Evolutionary conservation across 2,329 filamentous ascomycete species (phyloP).

Genomic region (Trichoderma cornu-damae): DNA sequence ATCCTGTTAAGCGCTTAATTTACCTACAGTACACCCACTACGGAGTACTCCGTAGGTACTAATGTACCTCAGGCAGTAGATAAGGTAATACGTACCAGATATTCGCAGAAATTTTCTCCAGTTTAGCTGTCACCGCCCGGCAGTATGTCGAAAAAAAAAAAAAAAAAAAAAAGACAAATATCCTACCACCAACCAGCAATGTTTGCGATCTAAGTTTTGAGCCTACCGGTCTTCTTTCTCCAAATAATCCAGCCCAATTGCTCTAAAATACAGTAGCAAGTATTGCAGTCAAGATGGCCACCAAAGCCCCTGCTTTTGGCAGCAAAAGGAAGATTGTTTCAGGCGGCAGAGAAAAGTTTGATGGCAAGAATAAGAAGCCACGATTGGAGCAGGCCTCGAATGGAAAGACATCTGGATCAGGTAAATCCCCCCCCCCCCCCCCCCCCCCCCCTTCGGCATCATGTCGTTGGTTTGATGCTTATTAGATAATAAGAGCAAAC

Average conservation of each 20-base stretch:
- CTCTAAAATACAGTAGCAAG: slow-evolving; percentile 20
- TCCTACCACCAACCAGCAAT: slow-evolving; percentile 20
- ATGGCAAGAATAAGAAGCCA: slow-evolving; percentile 47
- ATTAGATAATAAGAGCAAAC: slow-evolving; percentile 39
- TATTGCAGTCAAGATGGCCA: slow-evolving; percentile 39
- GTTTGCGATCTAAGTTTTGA: slow-evolving; percentile 13
- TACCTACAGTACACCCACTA: no score
- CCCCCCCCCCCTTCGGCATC: slow-evolving; percentile 15
- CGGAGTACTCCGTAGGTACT: no score
- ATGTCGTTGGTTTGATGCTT: not conserved
- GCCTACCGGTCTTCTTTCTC: not conserved
- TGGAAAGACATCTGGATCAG: slow-evolving; percentile 39
- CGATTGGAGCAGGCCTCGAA: slow-evolving; percentile 30
- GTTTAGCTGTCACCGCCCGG: slow-evolving; percentile 33
- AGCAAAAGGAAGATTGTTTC: slow-evolving; percentile 54
- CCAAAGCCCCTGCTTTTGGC: slow-evolving; percentile 42
- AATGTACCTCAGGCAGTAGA: not conserved
- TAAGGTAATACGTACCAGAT: slow-evolving; percentile 10
- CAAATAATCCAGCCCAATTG: not conserved
- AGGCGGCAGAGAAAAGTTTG: slow-evolving; percentile 39
- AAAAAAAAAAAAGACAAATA: no score
- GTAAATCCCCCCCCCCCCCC: slow-evolving; percentile 30
- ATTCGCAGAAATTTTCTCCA: not conserved
- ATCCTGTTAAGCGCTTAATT: no score
- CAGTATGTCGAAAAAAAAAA: slow-evolving; percentile 31